Conservation (phyloP, 2,329 filamentous ascomycete species). For the Colletotrichum aenigma region DNA sequence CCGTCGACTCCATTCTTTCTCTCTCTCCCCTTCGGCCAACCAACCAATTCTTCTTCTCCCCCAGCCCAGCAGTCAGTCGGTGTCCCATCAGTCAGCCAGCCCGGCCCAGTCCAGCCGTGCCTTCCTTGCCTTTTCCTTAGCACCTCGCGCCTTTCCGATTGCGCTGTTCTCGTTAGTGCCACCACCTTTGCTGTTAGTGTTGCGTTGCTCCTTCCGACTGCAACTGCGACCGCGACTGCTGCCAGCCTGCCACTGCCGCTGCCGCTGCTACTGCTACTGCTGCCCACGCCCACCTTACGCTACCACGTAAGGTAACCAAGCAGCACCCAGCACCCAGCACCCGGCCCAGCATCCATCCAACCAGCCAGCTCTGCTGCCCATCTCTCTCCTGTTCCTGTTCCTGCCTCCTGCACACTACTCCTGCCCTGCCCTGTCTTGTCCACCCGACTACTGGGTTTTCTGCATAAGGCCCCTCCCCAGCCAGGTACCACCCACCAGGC, state of each 20-base stretch:
- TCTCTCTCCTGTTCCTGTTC: neutral
- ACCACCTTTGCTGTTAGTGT: neutral
- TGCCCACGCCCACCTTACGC: neutral
- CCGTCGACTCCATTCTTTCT: neutral
- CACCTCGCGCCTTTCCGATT: neutral
- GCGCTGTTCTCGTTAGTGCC: neutral
- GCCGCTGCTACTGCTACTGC: neutral
- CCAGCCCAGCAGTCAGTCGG: neutral
- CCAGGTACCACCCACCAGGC: neutral
- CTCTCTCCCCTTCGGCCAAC: neutral
- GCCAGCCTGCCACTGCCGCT: neutral
- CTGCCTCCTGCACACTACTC: neutral
- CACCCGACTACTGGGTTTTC: constrained; percentile 15
- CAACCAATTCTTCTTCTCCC: neutral
- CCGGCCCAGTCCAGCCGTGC: neutral
- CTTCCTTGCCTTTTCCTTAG: neutral
- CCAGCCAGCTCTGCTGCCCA: neutral
- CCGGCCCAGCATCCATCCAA: neutral
- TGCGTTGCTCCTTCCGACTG: neutral
- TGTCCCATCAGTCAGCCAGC: neutral
- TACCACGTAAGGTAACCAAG: neutral
- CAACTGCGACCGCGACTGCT: neutral
- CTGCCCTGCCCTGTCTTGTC: constrained; percentile 1
- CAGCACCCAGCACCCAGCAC: neutral
- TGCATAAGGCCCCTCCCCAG: constrained; percentile 3